Percentiles rank a stretch among this genome's conserved stretches.
Conservation (phyloP, 2,329 filamentous ascomycete genomes). For the Calonectria pseudoturangicola region DNA sequence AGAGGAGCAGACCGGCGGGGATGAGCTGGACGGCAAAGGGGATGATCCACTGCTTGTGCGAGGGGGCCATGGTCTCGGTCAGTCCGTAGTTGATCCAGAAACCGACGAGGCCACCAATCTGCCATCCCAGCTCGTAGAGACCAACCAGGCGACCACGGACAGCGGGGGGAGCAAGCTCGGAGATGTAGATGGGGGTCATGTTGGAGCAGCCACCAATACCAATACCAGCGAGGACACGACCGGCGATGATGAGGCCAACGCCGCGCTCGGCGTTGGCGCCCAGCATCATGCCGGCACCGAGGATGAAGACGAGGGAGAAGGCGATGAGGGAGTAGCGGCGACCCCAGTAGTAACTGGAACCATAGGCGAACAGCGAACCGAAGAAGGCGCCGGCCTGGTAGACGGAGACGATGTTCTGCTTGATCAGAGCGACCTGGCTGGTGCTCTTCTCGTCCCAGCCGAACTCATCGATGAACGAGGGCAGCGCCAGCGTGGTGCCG, state of each 20-base stretch:
- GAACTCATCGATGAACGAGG: conserved; percentile 83
- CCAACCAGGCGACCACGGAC: conserved; percentile 79
- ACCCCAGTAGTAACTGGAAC: conserved; percentile 79
- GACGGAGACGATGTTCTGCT: conserved; percentile 85
- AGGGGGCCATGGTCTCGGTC: conserved; percentile 67
- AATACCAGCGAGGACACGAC: conserved; percentile 78
- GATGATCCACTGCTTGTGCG: conserved; percentile 76
- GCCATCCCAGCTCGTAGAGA: conserved; percentile 80
- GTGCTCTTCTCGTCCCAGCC: conserved; percentile 71
- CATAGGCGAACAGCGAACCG: conserved; percentile 82
- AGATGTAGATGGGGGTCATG: conserved; percentile 78
- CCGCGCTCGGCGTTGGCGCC: conserved; percentile 77
- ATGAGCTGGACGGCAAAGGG: conserved; percentile 81
- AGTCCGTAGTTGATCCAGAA: conserved; percentile 82
- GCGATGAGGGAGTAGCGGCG: conserved; percentile 78
- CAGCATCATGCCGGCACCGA: conserved; percentile 84
- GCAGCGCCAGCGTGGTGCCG: conserved; percentile 82
- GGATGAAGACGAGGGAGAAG: conserved; percentile 78
- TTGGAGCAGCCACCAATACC: conserved; percentile 79
- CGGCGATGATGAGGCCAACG: conserved; percentile 78
- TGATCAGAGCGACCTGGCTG: conserved; percentile 73
- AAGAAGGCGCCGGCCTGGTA: conserved; percentile 92
- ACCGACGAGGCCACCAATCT: conserved; percentile 77
- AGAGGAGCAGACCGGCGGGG: conserved; percentile 76
- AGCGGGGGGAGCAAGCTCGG: conserved; percentile 76